Percentiles rank a stretch among this genome's conserved stretches.
Conservation (phyloP, 1,284 basidiomycete species). For the Tylopilus sp. region DNA sequence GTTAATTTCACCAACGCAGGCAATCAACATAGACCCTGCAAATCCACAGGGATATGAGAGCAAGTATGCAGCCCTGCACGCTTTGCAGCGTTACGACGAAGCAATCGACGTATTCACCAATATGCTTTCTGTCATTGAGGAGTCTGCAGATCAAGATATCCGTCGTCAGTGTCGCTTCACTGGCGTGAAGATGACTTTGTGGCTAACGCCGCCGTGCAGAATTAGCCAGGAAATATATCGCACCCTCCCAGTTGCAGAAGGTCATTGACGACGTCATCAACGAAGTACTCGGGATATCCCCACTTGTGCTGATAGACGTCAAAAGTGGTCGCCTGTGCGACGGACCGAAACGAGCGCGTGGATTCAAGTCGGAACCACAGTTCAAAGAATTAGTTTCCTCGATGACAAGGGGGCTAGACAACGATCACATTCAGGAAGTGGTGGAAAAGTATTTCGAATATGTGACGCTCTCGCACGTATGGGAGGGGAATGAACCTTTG, state of each 20-base stretch:
- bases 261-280: background rate
- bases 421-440: background rate
- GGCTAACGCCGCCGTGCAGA: background rate
- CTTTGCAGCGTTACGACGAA: constrained; percentile 4
- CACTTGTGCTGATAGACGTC: constrained; percentile 11
- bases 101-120: background rate
- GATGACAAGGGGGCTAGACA: background rate
- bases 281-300: background rate
- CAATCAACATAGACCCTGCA: background rate
- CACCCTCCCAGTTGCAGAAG: background rate
- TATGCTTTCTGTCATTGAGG: background rate
- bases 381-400: background rate
- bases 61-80: constrained; percentile 1
- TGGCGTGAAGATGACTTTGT: no score
- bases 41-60: constrained; percentile 2
- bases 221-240: background rate
- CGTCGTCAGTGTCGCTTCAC: background rate
- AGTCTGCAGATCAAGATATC: background rate
- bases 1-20: background rate
- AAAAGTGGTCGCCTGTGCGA: background rate
- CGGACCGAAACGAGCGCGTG: background rate
- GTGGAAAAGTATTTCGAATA: background rate
- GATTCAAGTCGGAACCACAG: background rate
- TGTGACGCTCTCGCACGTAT: background rate
- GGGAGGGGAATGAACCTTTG: background rate